These are phyloP conservation scores for Malassezia equina DNA, from an alignment of 1,284 basidiomycete species.

Conservation along the genomic window DNA sequence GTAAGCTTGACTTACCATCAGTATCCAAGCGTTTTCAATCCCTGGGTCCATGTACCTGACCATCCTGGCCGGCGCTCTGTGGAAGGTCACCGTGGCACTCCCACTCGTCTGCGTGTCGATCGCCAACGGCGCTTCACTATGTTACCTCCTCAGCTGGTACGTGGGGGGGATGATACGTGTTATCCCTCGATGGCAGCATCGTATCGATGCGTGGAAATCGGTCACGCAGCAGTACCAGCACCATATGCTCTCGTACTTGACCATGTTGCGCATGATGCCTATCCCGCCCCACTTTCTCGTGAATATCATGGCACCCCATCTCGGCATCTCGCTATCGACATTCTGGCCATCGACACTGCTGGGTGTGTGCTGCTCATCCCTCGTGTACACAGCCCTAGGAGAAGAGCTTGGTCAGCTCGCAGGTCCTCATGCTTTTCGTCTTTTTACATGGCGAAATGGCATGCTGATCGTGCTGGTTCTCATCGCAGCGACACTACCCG, in stretches of 20 bases:
- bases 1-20: slow-evolving; percentile 6
- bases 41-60: slow-evolving; percentile 97
- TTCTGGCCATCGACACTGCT: slow-evolving; percentile 88
- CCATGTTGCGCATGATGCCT: slow-evolving; percentile 72
- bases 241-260: slow-evolving; percentile 76
- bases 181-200: slow-evolving; percentile 62
- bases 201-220: slow-evolving; percentile 68
- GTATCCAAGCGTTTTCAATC: slow-evolving; percentile 81
- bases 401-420: slow-evolving; percentile 85
- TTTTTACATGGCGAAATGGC: slow-evolving; percentile 78
- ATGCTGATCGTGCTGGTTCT: slow-evolving; percentile 70
- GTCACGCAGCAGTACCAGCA: slow-evolving; percentile 63
- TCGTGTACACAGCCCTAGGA: slow-evolving; percentile 92
- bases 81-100: slow-evolving; percentile 79
- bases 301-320: slow-evolving; percentile 83
- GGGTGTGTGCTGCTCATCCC: slow-evolving; percentile 78
- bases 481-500: slow-evolving; percentile 80
- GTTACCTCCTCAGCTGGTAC: slow-evolving; percentile 80
- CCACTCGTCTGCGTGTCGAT: slow-evolving; percentile 74
- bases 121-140: slow-evolving; percentile 77
- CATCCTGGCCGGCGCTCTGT: slow-evolving; percentile 89
- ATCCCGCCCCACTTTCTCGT: slow-evolving; percentile 68
- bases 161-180: slow-evolving; percentile 55
- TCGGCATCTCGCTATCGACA: slow-evolving; percentile 69
- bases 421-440: slow-evolving; percentile 75